Base-by-base conservation (phyloP, 2,329 filamentous ascomycete species). In the Corinectria fuckeliana region DNA sequence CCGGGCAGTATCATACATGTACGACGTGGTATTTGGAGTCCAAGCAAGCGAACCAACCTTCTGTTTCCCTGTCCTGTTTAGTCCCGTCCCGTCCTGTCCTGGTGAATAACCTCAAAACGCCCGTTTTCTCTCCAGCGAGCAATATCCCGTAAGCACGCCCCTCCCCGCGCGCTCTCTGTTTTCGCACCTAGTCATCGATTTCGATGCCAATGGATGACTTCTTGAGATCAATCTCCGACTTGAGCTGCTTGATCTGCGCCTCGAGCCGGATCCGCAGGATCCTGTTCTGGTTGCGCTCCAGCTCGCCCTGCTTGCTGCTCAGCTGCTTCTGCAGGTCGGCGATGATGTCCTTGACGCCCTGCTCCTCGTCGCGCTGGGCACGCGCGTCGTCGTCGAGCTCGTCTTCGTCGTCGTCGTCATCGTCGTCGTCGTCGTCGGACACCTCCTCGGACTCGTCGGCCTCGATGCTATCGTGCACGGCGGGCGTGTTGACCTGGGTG, bases 261-360 rank as follows among this genome's bases (percentile, higher is more conserved):
- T 83, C 78, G 16, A 87, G 72, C 23, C 85, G 80, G 56, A 77
- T 79, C 59, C 77, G 76, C 58, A 87, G 71, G 56, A 87, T 81
- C 58, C 77, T 76, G 67, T 81, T 82, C 4, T 70, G 71, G 23
- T 78, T 79, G 38, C 72, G 75, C 16, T 75, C 74, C 48, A 82
- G 74, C 64, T 83, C 78, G 5, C 73, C 74, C 65, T 82, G 76
- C 53, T 80, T 76, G 32, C 74, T 72, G 34, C 77, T 75, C 16
- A 86, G 78, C 67, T 82, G 77, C 69, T 79, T 82, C 71, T 84
- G 78, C 58, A 87, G 77, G 50, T 82, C 78, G 48, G 78, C 76
- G 50, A 86, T 82, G 63, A 86, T 84, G 65, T 83, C 82, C 65
- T 82, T 80, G 61, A 85, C 80, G 60, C 84, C 83, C 62, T 84